These are phyloP conservation scores for Baorangia bicolor DNA, from an alignment of 768 basidiomycete species.

Conservation along the genomic window DNA sequence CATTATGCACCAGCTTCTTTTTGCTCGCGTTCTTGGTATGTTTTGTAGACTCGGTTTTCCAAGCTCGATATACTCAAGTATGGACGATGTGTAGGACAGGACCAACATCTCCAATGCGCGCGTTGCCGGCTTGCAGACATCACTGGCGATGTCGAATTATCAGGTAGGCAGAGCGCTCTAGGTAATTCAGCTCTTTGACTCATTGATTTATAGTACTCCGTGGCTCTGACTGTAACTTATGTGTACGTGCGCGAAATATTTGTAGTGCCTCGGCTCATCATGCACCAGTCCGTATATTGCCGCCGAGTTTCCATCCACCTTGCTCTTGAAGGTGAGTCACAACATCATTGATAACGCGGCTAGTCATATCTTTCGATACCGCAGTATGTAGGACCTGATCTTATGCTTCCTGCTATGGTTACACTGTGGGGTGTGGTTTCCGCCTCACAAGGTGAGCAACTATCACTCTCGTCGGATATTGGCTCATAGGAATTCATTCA, in stretches of 20 bases:
- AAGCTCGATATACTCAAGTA: background rate
- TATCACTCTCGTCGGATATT: background rate
- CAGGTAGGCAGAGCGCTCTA: constrained; percentile 14
- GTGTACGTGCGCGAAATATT: constrained; percentile 17
- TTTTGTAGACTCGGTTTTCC: background rate
- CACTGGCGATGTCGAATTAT: constrained; percentile 37
- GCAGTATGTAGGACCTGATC: constrained; percentile 48
- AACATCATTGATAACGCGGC: background rate
- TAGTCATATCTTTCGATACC: background rate
- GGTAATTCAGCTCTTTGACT: background rate
- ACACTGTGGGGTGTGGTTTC: constrained; percentile 64
- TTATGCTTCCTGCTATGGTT: constrained; percentile 60
- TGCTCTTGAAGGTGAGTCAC: constrained; percentile 48
- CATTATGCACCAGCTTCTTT: constrained; percentile 49
- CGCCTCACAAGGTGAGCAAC: constrained; percentile 50
- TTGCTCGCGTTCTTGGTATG: constrained; percentile 53
- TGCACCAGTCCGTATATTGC: constrained; percentile 45
- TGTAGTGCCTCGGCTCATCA: background rate
- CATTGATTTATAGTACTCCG: constrained; percentile 30
- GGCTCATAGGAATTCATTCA: background rate
- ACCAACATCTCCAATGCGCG: constrained; percentile 58
- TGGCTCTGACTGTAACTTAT: constrained; percentile 32
- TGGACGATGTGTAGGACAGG: constrained; percentile 27
- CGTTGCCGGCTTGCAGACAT: constrained; percentile 56
- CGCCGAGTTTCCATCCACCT: constrained; percentile 59